Evolutionary conservation across 495 filamentous ascomycete species (phyloP), one percentile per base, ranked within the genome.

Genomic region (Aspergillus egyptiacus): DNA sequence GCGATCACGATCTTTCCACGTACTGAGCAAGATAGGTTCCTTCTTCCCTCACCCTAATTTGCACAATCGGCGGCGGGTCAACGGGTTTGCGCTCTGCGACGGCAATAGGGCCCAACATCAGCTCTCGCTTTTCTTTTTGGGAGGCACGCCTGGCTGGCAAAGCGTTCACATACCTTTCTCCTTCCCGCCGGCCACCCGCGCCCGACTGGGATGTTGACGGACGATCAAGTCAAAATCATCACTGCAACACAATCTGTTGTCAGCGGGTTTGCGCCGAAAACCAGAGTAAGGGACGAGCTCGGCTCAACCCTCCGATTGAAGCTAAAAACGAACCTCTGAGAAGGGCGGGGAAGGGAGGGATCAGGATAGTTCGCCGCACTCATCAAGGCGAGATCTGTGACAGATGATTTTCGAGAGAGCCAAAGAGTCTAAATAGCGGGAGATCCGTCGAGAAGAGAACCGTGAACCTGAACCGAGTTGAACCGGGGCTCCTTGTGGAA

Each of bases 11-110:
- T 4, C 18, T 18, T 28, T 37, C 15, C 35, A 65, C 82, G 69
- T 77, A 86, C 77, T 88, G 85, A 22, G 79, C 71, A 5, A 89
- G 83, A 65, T 95, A 90, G 31, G 75, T 73, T 38, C 61, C 67
- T 50, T 81, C 74, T 55, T 77, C 75, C 52, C 75, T 79, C 56
- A 95, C 82, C 41, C 78, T 77, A 31, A 97, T 73, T 69, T 96
- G 87, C 23, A 96, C 76, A 60, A 96, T 88, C 43, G 93, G 93
- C 19, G 91, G 93, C 37, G 93, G 93, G 62, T 98, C 93, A 60
- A 98, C 83, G 2, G 93, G 89, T 66, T 95, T 96, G 55, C 93
- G 85, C 56, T 89, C 93, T 95, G 69, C 22, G 40, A 33, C 48
- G 39, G 22, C 46, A 36, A 38, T 35, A 28, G 40, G 44, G 20